Percentiles rank a stretch among this genome's conserved stretches.
Conservation (phyloP, 208 protist species). For the Acanthamoeba lenticulata region DNA sequence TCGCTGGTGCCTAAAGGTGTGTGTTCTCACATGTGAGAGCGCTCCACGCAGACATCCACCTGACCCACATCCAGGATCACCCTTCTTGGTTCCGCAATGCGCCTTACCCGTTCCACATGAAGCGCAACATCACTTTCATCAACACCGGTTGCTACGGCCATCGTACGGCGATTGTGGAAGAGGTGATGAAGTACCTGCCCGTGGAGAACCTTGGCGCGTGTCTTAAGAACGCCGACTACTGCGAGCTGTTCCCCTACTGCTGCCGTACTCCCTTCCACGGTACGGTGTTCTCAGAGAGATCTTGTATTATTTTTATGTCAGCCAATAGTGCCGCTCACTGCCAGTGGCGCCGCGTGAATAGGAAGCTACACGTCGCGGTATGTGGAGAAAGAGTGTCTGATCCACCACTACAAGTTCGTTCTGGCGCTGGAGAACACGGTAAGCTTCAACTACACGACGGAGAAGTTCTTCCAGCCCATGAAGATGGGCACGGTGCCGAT, state of each 20-base stretch:
- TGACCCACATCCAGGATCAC: not conserved
- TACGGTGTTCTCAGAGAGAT: not conserved
- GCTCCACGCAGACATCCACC: not conserved
- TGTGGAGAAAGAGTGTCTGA: not conserved
- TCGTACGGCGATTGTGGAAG: not conserved
- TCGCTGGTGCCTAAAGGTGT: not conserved
- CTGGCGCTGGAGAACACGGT: constrained; percentile 68
- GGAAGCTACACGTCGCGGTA: not conserved
- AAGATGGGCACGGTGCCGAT: constrained; percentile 64
- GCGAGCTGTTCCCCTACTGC: not conserved
- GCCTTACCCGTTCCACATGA: not conserved
- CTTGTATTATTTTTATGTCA: not conserved
- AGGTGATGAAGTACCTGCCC: not conserved
- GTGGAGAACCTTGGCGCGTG: not conserved
- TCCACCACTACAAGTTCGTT: constrained; percentile 68
- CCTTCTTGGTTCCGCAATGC: constrained; percentile 12
- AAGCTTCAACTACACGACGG: constrained; percentile 53
- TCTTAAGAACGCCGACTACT: not conserved
- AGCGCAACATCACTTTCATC: constrained; percentile 21
- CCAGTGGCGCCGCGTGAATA: not conserved
- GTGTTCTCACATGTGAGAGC: too few relatives aligned
- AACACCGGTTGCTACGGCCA: constrained; percentile 11
- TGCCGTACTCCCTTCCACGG: not conserved
- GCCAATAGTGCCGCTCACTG: too few relatives aligned
- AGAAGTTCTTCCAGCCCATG: constrained; percentile 67